These are phyloP conservation scores for Microdochium trichocladiopsis DNA, from an alignment of 2,329 filamentous ascomycete genomes.

Conservation along the genomic window DNA sequence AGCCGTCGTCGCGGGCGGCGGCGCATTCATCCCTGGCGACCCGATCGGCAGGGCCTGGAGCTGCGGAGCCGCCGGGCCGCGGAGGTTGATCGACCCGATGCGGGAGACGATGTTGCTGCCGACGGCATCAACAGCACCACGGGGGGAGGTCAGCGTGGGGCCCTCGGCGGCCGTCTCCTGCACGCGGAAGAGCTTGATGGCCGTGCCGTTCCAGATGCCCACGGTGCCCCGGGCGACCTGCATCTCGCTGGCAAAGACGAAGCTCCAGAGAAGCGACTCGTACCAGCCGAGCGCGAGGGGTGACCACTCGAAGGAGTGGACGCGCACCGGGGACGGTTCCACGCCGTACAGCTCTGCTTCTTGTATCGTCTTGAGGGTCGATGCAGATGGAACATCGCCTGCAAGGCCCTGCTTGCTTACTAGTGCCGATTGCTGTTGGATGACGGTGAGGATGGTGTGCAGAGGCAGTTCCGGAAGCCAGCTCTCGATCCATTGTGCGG, in stretches of 20 bases:
- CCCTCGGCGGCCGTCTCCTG: slow-evolving; percentile 77
- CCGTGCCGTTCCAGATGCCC: slow-evolving; percentile 90
- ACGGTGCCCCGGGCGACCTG: slow-evolving; percentile 78
- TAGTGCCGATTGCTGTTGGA: slow-evolving; percentile 55
- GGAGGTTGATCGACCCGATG: slow-evolving; percentile 74
- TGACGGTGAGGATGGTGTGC: slow-evolving; percentile 75
- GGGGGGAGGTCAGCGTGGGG: slow-evolving; percentile 74
- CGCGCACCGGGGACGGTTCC: slow-evolving; percentile 65
- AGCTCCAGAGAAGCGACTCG: slow-evolving; percentile 87
- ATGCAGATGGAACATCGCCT: slow-evolving; percentile 33
- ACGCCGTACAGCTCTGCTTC: slow-evolving; percentile 61
- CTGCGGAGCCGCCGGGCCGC: slow-evolving; percentile 31
- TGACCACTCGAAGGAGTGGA: slow-evolving; percentile 94
- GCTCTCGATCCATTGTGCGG: slow-evolving; percentile 78
- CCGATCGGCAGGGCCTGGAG: neutral
- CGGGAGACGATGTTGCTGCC: slow-evolving; percentile 83
- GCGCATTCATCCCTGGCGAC: neutral
- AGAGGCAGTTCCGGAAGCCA: slow-evolving; percentile 91
- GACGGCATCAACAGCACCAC: slow-evolving; percentile 88
- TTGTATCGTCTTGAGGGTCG: slow-evolving; percentile 47
- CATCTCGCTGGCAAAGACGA: slow-evolving; percentile 88
- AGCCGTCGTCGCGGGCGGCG: neutral
- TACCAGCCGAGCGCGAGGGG: slow-evolving; percentile 90
- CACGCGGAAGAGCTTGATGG: slow-evolving; percentile 81
- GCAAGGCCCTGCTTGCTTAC: slow-evolving; percentile 44